Conservation (phyloP, 345 rosid species). For the Dipteronia dyeriana region DNA sequence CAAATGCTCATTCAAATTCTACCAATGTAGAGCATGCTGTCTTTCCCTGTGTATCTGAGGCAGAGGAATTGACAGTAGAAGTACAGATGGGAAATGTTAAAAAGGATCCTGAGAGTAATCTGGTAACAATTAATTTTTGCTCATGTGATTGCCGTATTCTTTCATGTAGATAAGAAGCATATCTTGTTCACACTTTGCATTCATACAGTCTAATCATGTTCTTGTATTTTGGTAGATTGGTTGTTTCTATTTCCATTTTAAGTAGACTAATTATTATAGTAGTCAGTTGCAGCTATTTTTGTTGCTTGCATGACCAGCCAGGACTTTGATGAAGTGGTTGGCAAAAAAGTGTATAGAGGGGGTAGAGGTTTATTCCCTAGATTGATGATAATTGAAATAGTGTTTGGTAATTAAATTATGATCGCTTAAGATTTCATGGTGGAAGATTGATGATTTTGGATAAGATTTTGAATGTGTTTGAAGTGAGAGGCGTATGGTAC, state of each 20-base stretch:
- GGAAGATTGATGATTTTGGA: neutral
- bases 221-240: neutral
- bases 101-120: conserved; percentile 9
- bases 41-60: conserved; percentile 4
- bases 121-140: conserved; percentile 26
- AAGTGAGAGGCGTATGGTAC: neutral
- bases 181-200: neutral
- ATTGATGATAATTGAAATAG: neutral
- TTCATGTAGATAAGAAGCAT: neutral
- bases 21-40: conserved; percentile 2
- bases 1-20: conserved; percentile 17
- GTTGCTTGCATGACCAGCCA: neutral
- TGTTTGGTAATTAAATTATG: neutral
- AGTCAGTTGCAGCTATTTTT: neutral
- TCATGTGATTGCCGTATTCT: neutral
- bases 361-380: neutral
- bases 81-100: conserved; percentile 15
- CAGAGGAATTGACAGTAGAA: conserved; percentile 22
- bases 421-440: neutral
- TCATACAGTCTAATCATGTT: neutral
- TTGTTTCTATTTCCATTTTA: neutral
- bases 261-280: neutral
- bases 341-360: neutral
- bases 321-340: neutral
- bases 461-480: neutral